phyloP scores from a whole-genome alignment of 306 rosid genomes.

The Quercus glauca region DNA sequence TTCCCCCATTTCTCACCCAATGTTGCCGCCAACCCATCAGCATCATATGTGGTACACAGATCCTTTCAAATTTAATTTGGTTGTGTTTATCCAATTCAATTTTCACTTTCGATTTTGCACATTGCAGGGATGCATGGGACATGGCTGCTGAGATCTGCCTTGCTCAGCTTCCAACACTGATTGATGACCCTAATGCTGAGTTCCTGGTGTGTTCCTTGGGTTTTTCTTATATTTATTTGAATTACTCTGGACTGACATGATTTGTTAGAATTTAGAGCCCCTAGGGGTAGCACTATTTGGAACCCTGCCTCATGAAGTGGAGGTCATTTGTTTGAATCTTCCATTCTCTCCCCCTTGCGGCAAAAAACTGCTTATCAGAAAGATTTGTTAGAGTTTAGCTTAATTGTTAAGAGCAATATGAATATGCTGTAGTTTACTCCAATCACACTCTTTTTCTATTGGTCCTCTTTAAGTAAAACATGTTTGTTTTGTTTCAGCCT shows the following conservation, averaged over 20 bases:
- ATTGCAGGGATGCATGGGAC: conserved; percentile 99
- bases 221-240: not conserved
- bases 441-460: not conserved
- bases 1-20: conserved; percentile 90
- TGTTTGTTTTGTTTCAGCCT: conserved; percentile 53
- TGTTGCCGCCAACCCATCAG: conserved; percentile 92
- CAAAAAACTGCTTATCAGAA: not conserved
- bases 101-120: conserved; percentile 15
- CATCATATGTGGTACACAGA: conserved; percentile 95
- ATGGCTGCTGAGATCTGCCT: conserved; percentile 99
- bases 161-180: conserved; percentile 89
- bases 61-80: conserved; percentile 21
- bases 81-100: conserved; percentile 10
- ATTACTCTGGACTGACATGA: conserved; percentile 6
- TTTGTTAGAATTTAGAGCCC: not conserved
- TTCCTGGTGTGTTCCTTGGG: conserved; percentile 58
- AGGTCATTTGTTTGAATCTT: too few species aligned
- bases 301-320: too few species aligned
- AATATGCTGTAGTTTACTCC: not conserved
- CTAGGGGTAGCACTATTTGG: too few species aligned
- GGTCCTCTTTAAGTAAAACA: not conserved
- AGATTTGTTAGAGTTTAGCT: not conserved
- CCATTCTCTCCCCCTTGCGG: too few species aligned
- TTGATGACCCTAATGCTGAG: conserved; percentile 79
- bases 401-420: not conserved